Percentiles rank a stretch among this genome's conserved stretches.
Evolutionary conservation across 139 green algal species (phyloP).

Genomic region (Chara braunii): DNA sequence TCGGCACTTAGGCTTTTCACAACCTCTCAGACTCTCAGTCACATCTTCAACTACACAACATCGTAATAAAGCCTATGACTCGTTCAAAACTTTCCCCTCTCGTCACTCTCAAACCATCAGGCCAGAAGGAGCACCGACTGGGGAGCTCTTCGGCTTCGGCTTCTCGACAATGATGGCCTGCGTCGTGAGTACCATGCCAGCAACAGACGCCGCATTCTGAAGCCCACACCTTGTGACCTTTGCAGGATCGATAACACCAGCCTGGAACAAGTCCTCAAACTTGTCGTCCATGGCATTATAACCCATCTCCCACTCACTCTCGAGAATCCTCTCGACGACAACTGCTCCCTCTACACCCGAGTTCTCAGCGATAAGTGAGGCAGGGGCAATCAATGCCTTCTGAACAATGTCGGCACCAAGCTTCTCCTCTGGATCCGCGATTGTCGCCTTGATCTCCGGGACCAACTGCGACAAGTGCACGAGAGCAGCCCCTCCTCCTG

Average conservation of each 20-base stretch:
- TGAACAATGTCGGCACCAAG: slow-evolving; percentile 90
- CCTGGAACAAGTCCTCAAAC: slow-evolving; percentile 49
- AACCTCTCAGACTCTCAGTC: no score
- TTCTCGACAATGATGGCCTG: slow-evolving; percentile 53
- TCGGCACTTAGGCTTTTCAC: no score
- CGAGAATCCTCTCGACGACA: slow-evolving; percentile 77
- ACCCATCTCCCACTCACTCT: slow-evolving; percentile 72
- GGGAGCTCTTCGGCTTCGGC: slow-evolving; percentile 3
- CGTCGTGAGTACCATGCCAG: slow-evolving; percentile 98
- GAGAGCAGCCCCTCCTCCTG: slow-evolving; percentile 83
- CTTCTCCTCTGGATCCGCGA: slow-evolving; percentile 78
- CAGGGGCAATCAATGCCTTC: slow-evolving; percentile 64
- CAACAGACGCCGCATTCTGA: slow-evolving; percentile 83
- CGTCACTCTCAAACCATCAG: no score
- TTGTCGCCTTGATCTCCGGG: slow-evolving; percentile 67
- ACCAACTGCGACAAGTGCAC: slow-evolving; percentile 83
- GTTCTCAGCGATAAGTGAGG: slow-evolving; percentile 75
- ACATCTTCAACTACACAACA: no score
- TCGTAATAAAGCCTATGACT: no score
- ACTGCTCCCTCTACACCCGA: slow-evolving; percentile 82
- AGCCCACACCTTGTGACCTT: slow-evolving; percentile 90
- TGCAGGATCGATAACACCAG: slow-evolving; percentile 89
- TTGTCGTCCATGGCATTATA: slow-evolving; percentile 81
- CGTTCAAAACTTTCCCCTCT: no score
- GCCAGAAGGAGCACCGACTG: not conserved